Conservation (phyloP, 2,329 filamentous ascomycete genomes). For the Fonsecaea nubica region DNA sequence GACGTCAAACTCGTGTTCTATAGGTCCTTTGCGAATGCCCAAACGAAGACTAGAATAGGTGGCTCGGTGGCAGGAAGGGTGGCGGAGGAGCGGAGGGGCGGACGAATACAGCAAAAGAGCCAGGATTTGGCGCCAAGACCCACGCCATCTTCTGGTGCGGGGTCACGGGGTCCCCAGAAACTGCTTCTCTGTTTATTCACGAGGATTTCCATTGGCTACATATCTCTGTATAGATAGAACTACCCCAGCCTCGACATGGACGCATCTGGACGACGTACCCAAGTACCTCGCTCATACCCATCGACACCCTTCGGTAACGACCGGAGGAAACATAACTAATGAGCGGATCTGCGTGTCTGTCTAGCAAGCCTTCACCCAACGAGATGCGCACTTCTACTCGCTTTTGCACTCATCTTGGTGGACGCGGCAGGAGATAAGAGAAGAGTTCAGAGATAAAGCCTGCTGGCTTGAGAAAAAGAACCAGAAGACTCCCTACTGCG, state of each 20-base stretch:
- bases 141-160: background rate
- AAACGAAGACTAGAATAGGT: background rate
- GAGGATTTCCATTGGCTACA: no score
- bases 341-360: no score
- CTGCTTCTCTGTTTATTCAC: background rate
- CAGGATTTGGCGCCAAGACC: conserved; percentile 1
- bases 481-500: no score
- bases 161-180: background rate
- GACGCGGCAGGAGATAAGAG: background rate
- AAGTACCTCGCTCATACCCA: no score
- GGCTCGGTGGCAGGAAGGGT: background rate
- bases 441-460: background rate
- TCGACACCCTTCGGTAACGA: no score
- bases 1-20: background rate
- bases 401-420: conserved; percentile 3
- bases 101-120: background rate
- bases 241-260: background rate
- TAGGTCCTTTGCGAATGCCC: background rate
- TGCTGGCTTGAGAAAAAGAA: no score
- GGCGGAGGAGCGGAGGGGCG: background rate
- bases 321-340: no score
- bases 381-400: no score
- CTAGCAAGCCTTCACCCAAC: no score
- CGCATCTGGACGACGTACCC: background rate
- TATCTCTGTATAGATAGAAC: no score